Percentiles rank a stretch among this genome's conserved stretches.
These are phyloP conservation scores for Berberis thunbergii DNA, from an alignment of 164 flowering plant species.

Conservation along the genomic window DNA sequence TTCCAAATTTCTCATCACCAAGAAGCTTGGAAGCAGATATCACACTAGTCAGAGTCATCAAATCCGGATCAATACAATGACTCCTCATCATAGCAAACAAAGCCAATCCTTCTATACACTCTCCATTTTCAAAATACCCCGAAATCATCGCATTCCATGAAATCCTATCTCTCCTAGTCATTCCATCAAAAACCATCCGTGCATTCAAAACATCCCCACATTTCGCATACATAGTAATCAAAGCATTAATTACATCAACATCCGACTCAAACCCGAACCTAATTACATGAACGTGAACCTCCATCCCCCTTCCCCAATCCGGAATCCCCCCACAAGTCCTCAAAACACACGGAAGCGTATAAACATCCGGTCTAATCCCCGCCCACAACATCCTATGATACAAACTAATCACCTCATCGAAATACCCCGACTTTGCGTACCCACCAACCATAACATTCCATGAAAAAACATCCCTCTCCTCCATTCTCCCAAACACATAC, in stretches of 20 bases:
- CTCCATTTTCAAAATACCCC: conserved; percentile 72
- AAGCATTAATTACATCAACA: conserved; percentile 67
- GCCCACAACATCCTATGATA: conserved; percentile 86
- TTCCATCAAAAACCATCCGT: conserved; percentile 58
- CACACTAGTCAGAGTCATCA: conserved; percentile 82
- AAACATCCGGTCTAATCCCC: conserved; percentile 69
- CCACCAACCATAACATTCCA: conserved; percentile 97
- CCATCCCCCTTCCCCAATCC: conserved; percentile 60
- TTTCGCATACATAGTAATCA: conserved; percentile 87
- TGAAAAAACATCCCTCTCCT: conserved; percentile 70
- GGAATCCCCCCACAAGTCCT: conserved; percentile 72
- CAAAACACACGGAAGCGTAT: conserved; percentile 85
- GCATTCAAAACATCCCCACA: conserved; percentile 60
- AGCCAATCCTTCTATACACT: conserved; percentile 51
- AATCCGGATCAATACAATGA: conserved; percentile 43
- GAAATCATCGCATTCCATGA: conserved; percentile 96
- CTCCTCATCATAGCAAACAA: conserved; percentile 60
- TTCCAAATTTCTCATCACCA: conserved; percentile 46
- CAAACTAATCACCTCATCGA: conserved; percentile 77
- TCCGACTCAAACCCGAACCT: conserved; percentile 68
- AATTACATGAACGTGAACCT: conserved; percentile 83
- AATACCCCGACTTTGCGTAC: conserved; percentile 72
- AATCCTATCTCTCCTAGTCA: conserved; percentile 61
- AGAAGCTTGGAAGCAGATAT: conserved; percentile 62
- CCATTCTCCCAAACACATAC: conserved; percentile 91